Conservation (phyloP, 805 yeast genomes). For the Candida tibetensis region DNA sequence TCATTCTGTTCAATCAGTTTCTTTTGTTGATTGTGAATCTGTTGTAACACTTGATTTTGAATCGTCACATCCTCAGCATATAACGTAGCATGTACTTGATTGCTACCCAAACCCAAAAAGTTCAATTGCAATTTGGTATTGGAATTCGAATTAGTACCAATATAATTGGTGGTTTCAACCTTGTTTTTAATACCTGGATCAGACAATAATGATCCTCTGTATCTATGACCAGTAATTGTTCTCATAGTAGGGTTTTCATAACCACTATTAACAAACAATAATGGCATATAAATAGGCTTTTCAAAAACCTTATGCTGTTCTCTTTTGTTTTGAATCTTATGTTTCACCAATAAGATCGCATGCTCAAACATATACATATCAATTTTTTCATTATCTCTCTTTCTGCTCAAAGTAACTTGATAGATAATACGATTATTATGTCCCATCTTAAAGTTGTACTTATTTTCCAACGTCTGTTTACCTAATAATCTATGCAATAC, state of each 20-base stretch:
- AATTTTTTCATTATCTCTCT: constrained; percentile 74
- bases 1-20: constrained; percentile 69
- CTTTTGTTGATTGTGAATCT: constrained; percentile 75
- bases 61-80: constrained; percentile 55
- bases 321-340: constrained; percentile 81
- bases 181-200: constrained; percentile 32
- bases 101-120: constrained; percentile 51
- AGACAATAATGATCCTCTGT: constrained; percentile 35
- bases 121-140: constrained; percentile 46
- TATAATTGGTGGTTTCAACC: constrained; percentile 25
- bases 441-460: constrained; percentile 78
- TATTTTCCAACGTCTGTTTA: constrained; percentile 80
- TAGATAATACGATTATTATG: constrained; percentile 80
- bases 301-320: constrained; percentile 91
- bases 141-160: constrained; percentile 25
- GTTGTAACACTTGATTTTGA: constrained; percentile 77
- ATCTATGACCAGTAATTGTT: constrained; percentile 36
- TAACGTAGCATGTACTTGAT: constrained; percentile 52
- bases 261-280: constrained; percentile 68
- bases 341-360: constrained; percentile 78
- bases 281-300: constrained; percentile 79
- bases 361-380: constrained; percentile 88
- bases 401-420: constrained; percentile 67
- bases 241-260: constrained; percentile 71
- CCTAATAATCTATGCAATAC: constrained; percentile 54